Base-by-base conservation (phyloP, 495 filamentous ascomycete genomes). In the Penicillium cinerascens region DNA sequence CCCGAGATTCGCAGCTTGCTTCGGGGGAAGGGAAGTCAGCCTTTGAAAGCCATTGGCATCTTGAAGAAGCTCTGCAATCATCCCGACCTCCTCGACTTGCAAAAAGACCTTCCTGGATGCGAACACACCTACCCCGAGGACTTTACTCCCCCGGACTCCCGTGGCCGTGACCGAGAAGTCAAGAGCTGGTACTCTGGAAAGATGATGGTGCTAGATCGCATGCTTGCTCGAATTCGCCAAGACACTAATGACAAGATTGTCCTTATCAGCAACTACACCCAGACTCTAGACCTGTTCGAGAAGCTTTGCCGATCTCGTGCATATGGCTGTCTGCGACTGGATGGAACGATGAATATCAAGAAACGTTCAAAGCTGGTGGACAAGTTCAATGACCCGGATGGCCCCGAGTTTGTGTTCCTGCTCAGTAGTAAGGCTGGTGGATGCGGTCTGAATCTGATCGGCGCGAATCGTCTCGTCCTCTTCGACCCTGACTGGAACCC, bases 401-500 rank as follows among this genome's bases (percentile, higher is more conserved):
- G 92, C 15, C 75, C 76, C 4, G 93, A 99, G 56, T 97, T 97
- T 59, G 82, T 99, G 29, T 99, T 99, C 66, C 77, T 99, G 10
- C 83, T 99, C n/a, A 92, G 87, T 50, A 90, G 85, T 64, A 97
- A 97, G 65, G 95, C 95, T 16, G 95, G 95, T 61, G 95, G 95
- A 1, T 97, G 95, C 61, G 95, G 95, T 66, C 78, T 99, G 57
- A 99, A 99, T 63, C 77, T 99, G 38, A 97, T 97, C 64, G 95
- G 95, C 41, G 95, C 95, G 35, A 97, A 99, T 68, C 87, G 95
- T 11, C 83, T 99, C 4, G 88, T 99, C 3, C 83, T 99, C 25
- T 99, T 99, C 69, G 95, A 99, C 62, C 93, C 93, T 0, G 95
- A 99, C 74, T 99, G 95, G 95, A 99, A 99, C 65, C 95, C 95